A percentile compares a stretch with the other conserved stretches of the same genome.
phyloP scores from a whole-genome alignment of 169 alveolate species.

The Cryptosporidium ryanae region DNA sequence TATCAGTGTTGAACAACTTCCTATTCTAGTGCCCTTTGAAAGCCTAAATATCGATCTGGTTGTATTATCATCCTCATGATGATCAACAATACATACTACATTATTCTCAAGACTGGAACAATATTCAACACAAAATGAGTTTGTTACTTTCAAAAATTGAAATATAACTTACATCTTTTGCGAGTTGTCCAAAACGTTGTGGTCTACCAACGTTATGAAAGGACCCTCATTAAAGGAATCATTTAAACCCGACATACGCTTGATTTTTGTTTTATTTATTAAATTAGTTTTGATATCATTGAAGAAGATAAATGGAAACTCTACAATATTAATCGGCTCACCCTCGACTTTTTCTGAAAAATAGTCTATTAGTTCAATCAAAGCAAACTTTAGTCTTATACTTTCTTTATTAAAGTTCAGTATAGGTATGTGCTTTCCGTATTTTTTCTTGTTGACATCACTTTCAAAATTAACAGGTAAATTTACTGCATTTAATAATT shows the following conservation, averaged over 20 bases:
- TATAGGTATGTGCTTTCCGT: conserved; percentile 41
- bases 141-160: background rate
- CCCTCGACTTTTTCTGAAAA: conserved; percentile 4
- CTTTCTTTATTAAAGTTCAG: conserved; percentile 12
- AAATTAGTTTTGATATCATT: conserved; percentile 7
- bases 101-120: conserved; percentile 6
- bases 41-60: conserved; percentile 17
- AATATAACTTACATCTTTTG: conserved; percentile 24
- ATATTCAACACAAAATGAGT: background rate
- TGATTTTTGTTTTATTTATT: background rate
- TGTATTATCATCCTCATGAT: conserved; percentile 27
- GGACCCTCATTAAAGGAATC: background rate
- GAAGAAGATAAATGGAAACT: conserved; percentile 26
- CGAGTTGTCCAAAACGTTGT: conserved; percentile 14
- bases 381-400: conserved; percentile 18
- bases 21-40: conserved; percentile 45
- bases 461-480: conserved; percentile 10
- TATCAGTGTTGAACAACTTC: conserved; percentile 61
- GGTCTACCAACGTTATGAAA: conserved; percentile 49
- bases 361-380: conserved; percentile 4
- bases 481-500: conserved; percentile 7
- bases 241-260: background rate
- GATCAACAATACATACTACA: conserved; percentile 48
- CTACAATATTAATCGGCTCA: conserved; percentile 6
- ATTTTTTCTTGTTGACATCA: background rate